A percentile compares a stretch with the other conserved stretches of the same genome.
Evolutionary conservation across 768 basidiomycete species (phyloP).

Genomic region (Boletus pseudo-olivaceus): DNA sequence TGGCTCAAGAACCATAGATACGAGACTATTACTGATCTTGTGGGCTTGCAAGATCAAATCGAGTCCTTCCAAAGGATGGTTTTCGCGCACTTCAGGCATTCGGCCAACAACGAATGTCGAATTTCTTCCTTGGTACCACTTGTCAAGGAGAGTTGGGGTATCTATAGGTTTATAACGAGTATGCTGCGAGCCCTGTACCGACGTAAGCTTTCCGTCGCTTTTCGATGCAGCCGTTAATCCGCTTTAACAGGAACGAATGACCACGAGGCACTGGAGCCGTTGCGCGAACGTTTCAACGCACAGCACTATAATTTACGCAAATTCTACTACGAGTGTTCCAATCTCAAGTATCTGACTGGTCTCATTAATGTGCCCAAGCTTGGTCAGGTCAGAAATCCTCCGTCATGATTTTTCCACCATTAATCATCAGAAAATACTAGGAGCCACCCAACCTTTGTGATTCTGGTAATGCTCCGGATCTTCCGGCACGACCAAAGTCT

Average conservation of each 20-base stretch:
- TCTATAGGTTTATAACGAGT: constrained; percentile 97
- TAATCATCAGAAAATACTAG: constrained; percentile 37
- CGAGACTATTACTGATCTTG: constrained; percentile 96
- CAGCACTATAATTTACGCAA: constrained; percentile 94
- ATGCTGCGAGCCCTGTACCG: constrained; percentile 98
- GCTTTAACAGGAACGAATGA: constrained; percentile 76
- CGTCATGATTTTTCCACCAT: not conserved
- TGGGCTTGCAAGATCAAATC: constrained; percentile 97
- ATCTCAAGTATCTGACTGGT: constrained; percentile 95
- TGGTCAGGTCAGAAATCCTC: constrained; percentile 57
- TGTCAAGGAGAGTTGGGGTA: constrained; percentile 99
- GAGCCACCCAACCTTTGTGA: constrained; percentile 96
- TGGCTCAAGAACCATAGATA: constrained; percentile 52
- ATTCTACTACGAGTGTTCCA: constrained; percentile 99
- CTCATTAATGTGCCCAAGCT: constrained; percentile 98
- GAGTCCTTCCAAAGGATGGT: constrained; percentile 98
- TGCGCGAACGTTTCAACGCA: constrained; percentile 80
- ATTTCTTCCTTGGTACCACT: constrained; percentile 94
- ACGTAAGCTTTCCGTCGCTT: constrained; percentile 46
- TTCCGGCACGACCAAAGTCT: constrained; percentile 77
- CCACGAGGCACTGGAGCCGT: constrained; percentile 82
- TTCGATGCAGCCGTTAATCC: constrained; percentile 2
- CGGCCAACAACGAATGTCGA: constrained; percentile 93
- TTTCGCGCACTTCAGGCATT: constrained; percentile 89
- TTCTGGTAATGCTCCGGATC: constrained; percentile 75